A percentile compares a stretch with the other conserved stretches of the same genome.
These are phyloP conservation scores for Solanum corneliomulleri DNA, from an alignment of 257 asterid species.

Conservation along the genomic window DNA sequence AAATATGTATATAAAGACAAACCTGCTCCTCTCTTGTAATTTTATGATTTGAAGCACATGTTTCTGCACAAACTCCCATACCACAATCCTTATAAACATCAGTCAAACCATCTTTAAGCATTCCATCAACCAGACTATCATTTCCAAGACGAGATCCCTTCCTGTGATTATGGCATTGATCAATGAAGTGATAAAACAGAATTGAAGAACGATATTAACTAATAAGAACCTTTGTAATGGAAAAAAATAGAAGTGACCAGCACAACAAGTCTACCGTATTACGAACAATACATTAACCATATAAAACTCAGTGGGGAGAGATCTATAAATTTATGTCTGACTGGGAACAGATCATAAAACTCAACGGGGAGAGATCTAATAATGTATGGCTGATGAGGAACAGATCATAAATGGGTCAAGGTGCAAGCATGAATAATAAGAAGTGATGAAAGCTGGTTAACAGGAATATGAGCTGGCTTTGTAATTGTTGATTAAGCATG, in stretches of 20 bases:
- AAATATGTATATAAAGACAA: not conserved
- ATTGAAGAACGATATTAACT: not conserved
- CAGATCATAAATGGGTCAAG: not conserved
- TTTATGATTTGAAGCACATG: slow-evolving; percentile 76
- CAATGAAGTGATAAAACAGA: not conserved
- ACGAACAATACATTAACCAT: not conserved
- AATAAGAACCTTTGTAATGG: not conserved
- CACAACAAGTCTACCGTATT: not conserved
- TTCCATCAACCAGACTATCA: slow-evolving; percentile 95
- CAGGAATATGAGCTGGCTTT: not conserved
- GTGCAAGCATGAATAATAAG: not conserved
- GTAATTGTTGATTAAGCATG: not conserved
- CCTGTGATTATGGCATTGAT: slow-evolving; percentile 32
- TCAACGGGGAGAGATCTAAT: not conserved
- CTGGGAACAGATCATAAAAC: not conserved
- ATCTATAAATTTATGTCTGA: not conserved
- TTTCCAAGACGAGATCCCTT: slow-evolving; percentile 98
- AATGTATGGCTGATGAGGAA: not conserved
- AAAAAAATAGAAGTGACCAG: not conserved
- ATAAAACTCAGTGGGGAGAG: not conserved
- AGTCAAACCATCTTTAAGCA: slow-evolving; percentile 97
- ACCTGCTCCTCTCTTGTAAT: slow-evolving; percentile 95
- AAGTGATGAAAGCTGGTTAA: not conserved
- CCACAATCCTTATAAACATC: slow-evolving; percentile 88
- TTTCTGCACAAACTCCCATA: slow-evolving; percentile 98